Percentiles rank a stretch among this genome's conserved stretches.
phyloP scores from a whole-genome alignment of 1,284 basidiomycete genomes.

The Puccinia horiana region DNA sequence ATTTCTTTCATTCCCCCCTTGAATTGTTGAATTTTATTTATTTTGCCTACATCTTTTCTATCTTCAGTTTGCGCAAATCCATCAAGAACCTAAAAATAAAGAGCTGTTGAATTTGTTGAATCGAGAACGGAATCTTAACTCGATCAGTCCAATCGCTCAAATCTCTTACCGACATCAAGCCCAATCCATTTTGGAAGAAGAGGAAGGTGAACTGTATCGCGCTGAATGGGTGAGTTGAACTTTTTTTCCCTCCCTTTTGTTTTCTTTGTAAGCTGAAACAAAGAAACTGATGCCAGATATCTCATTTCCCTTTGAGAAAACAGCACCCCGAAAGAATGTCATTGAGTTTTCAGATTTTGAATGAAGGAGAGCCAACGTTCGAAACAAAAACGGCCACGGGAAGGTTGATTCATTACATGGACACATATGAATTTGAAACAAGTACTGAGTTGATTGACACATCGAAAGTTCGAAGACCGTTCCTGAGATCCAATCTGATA shows the following conservation, averaged over 20 bases:
- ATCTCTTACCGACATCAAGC: slow-evolving; percentile 43
- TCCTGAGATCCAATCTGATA: slow-evolving; percentile 12
- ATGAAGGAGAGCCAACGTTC: slow-evolving; percentile 35
- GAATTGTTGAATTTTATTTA: background rate
- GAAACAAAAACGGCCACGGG: slow-evolving; percentile 17
- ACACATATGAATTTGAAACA: slow-evolving; percentile 28
- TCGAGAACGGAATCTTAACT: slow-evolving; percentile 27
- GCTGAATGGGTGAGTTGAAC: slow-evolving; percentile 47
- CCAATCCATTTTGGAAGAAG: slow-evolving; percentile 31
- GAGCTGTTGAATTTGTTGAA: slow-evolving; percentile 30
- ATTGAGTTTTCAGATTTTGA: slow-evolving; percentile 39
- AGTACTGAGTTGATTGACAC: slow-evolving; percentile 18
- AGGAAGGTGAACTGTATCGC: slow-evolving; percentile 37
- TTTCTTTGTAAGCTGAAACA: background rate
- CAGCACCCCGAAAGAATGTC: slow-evolving; percentile 47
- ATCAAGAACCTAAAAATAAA: slow-evolving; percentile 45
- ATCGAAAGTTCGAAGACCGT: slow-evolving; percentile 13
- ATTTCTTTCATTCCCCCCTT: background rate
- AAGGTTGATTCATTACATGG: slow-evolving; percentile 29
- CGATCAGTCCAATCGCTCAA: slow-evolving; percentile 14
- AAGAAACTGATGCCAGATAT: background rate
- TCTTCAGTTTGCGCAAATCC: slow-evolving; percentile 45
- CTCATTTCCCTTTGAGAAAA: background rate
- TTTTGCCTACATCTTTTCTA: background rate
- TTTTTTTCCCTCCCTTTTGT: background rate